Percentiles rank a stretch among this genome's conserved stretches.
phyloP scores from a whole-genome alignment of 495 filamentous ascomycete genomes.

The Penicillium soppii region DNA sequence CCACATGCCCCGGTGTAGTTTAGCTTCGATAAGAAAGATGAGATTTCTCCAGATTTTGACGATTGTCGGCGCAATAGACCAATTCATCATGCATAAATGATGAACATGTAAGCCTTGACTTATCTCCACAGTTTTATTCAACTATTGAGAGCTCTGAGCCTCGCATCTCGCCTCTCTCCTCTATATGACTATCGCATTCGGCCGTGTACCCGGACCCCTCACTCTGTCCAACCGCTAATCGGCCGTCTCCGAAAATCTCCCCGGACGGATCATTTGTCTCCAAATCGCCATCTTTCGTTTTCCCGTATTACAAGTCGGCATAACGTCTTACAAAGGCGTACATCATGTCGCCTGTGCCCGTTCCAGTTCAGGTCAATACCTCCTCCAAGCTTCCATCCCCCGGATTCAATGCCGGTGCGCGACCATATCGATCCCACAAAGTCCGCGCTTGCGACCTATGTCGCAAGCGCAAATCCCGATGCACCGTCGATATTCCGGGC shows the following conservation, averaged over 20 bases:
- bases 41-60: conserved; percentile 6
- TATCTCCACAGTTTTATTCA: background rate
- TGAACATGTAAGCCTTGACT: background rate
- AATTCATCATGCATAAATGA: background rate
- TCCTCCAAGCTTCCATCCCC: conserved; percentile 39
- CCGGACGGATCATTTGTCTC: conserved; percentile 16
- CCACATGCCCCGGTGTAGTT: background rate
- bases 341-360: conserved; percentile 41
- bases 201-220: conserved; percentile 27
- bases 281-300: conserved; percentile 15
- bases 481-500: conserved; percentile 48
- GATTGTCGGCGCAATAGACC: background rate
- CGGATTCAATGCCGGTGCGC: conserved; percentile 45
- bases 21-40: conserved; percentile 6
- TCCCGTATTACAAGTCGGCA: conserved; percentile 4
- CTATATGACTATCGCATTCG: conserved; percentile 20
- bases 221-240: conserved; percentile 22
- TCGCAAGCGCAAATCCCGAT: conserved; percentile 52
- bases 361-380: conserved; percentile 31
- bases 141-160: background rate
- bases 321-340: conserved; percentile 14
- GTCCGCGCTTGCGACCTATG: conserved; percentile 53
- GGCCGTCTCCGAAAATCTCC: conserved; percentile 28
- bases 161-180: conserved; percentile 1
- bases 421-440: conserved; percentile 53